Base-by-base conservation (phyloP, 148 eudicot genomes). In the Rhododendron molle region DNA sequence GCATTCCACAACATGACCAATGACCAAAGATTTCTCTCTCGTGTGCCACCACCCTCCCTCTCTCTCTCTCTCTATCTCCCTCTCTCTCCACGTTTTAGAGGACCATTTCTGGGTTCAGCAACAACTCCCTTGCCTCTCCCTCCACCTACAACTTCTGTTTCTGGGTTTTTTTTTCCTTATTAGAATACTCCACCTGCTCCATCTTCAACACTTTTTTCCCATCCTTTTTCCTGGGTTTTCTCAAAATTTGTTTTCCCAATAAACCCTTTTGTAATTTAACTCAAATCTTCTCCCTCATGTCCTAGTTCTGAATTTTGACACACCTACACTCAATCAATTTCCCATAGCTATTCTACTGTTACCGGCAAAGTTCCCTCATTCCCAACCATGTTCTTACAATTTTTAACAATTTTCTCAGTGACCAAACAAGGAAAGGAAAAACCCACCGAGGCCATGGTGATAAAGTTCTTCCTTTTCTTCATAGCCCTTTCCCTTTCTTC, bases 391-490 rank as follows among this genome's bases (percentile, higher is more conserved):
- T 79, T 26, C 46, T 26, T 78, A 18, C 30, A 43, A 76, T 7
- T 38, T 77, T 77, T 46, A 28, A 13, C 18, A 12, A 44, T 47
- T 77, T 79, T 26, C 67, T 80, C 28, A 38, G 44, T 32, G 8
- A 21, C 26, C 67, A 50, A 60, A 60, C 34, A 21, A 11, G 52
- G 13, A 26, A 62, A 14, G 36, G 34, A 38, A 40, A 58, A 21
- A 62, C n/a, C 18, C 44, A n/a, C 13, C 84, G 38, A 20, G 47
- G 10, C 54, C 34, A 76, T 62, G 81, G 65, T 89, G 88, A 73
- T 67, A 0, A 89, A 84, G 58, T 73, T 21, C 36, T 81, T 89
- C 14, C 78, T 86, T 23, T 11, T 84, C 44, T 69, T 86, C 78
- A 15, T 77, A 16, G 56, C 7, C 85, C 54, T 79, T 32, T 73